Evolutionary conservation across 2,329 filamentous ascomycete genomes (phyloP).

Genomic region (Aspergillus tubingensis): DNA sequence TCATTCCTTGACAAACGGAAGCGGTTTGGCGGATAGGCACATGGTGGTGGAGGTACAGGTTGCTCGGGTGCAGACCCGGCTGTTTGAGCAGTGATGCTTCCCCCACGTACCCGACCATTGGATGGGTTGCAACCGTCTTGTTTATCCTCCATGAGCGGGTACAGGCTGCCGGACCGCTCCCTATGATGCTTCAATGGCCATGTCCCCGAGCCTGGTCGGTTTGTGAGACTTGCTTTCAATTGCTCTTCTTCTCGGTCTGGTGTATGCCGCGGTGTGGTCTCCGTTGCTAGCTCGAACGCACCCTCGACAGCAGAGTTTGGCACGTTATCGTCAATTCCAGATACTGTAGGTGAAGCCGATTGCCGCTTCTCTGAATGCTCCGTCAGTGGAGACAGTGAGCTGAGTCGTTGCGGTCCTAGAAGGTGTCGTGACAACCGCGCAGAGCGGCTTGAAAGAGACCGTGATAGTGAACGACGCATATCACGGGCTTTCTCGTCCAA

Average conservation of each 20-base stretch:
- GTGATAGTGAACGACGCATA: conserved; percentile 36
- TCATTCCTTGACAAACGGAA: conserved; percentile 39
- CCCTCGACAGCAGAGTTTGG: conserved; percentile 39
- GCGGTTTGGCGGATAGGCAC: conserved; percentile 33
- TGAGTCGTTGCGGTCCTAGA: conserved; percentile 29
- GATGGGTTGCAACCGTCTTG: conserved; percentile 26
- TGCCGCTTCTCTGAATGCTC: conserved; percentile 28
- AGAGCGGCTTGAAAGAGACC: conserved; percentile 31
- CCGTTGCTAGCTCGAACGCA: conserved; percentile 35
- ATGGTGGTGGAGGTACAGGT: conserved; percentile 40
- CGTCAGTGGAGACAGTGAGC: conserved; percentile 35
- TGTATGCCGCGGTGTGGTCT: conserved; percentile 40
- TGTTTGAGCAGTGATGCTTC: conserved; percentile 38
- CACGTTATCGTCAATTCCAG: conserved; percentile 32
- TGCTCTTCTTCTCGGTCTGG: conserved; percentile 34
- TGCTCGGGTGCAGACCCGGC: conserved; percentile 38
- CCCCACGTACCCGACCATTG: conserved; percentile 29
- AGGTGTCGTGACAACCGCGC: conserved; percentile 33
- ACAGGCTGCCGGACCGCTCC: conserved; percentile 24
- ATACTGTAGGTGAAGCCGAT: conserved; percentile 19
- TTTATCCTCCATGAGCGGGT: conserved; percentile 28
- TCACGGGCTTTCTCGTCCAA: conserved; percentile 34
- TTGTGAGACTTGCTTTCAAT: conserved; percentile 25
- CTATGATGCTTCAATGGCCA: conserved; percentile 34
- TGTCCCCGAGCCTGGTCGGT: conserved; percentile 30